Conservation (phyloP, 371 early-diverging fungal genomes). For the Mortierella sp. region DNA sequence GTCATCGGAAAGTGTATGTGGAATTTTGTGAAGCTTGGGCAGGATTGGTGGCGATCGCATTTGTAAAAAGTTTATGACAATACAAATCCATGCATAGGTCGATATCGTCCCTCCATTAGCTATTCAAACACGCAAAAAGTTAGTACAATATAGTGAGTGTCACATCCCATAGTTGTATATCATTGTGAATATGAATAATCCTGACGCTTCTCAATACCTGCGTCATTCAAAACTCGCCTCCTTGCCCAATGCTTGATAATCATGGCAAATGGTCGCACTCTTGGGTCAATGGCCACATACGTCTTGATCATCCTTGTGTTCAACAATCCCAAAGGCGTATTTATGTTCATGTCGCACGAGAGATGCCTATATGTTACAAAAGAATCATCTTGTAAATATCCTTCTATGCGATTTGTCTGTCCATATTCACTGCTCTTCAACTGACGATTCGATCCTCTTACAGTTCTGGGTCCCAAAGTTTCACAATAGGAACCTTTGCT, state of each 20-base stretch:
- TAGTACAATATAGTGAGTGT: background rate
- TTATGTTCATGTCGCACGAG: conserved; percentile 89
- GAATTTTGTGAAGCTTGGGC: conserved; percentile 82
- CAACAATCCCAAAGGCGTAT: conserved; percentile 80
- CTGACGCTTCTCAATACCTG: conserved; percentile 59
- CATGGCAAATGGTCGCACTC: conserved; percentile 82
- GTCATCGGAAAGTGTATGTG: conserved; percentile 46
- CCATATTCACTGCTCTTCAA: background rate
- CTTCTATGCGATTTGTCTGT: background rate
- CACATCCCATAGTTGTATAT: background rate
- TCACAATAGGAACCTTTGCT: conserved; percentile 78
- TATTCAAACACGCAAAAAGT: conserved; percentile 19
- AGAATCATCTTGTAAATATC: background rate
- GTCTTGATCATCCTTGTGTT: conserved; percentile 85
- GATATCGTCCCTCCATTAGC: conserved; percentile 94
- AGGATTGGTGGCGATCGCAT: conserved; percentile 90
- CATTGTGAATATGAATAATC: background rate
- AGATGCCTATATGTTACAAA: conserved; percentile 56
- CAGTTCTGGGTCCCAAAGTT: conserved; percentile 71
- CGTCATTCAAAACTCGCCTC: conserved; percentile 78
- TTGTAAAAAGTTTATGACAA: conserved; percentile 91
- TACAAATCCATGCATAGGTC: conserved; percentile 94
- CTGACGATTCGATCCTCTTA: conserved; percentile 47
- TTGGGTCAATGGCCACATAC: conserved; percentile 83
- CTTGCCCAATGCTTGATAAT: conserved; percentile 88